A percentile compares a stretch with the other conserved stretches of the same genome.
phyloP scores from a whole-genome alignment of 164 flowering plant genomes.

The Piper betle region DNA sequence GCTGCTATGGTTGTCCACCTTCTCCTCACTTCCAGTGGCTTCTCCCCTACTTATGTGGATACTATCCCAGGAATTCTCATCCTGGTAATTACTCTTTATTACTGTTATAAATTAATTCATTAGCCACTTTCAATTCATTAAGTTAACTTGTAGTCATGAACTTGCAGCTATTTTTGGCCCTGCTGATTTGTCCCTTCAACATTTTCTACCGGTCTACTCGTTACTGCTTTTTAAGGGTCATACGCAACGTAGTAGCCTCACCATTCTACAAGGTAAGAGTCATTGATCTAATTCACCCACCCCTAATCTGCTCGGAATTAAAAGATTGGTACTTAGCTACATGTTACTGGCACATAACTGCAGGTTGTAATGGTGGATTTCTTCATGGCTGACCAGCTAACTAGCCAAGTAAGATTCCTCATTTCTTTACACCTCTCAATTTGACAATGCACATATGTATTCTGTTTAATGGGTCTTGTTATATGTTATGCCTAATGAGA shows the following conservation, averaged over 20 bases:
- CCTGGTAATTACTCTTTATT: constrained; percentile 26
- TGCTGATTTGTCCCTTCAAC: constrained; percentile 81
- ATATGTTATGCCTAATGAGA: background rate
- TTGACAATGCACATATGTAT: background rate
- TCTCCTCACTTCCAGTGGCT: constrained; percentile 40
- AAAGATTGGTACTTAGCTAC: background rate
- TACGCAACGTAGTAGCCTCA: constrained; percentile 80
- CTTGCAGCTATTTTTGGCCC: constrained; percentile 11
- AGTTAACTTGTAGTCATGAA: constrained; percentile 19
- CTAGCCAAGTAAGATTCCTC: constrained; percentile 68
- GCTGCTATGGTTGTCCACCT: constrained; percentile 83
- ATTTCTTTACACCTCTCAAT: background rate
- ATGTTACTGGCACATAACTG: background rate
- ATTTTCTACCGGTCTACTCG: constrained; percentile 78
- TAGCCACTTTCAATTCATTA: too few species aligned
- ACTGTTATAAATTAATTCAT: background rate
- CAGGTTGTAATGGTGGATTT: constrained; percentile 95
- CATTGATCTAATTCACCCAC: background rate
- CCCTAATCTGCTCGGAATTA: background rate
- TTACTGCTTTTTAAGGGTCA: constrained; percentile 57
- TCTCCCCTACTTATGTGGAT: constrained; percentile 49
- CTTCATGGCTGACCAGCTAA: constrained; percentile 98
- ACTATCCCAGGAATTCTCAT: constrained; percentile 77
- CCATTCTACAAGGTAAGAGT: constrained; percentile 77
- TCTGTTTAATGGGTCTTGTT: background rate